Percentiles rank a stretch among this genome's conserved stretches.
phyloP scores from a whole-genome alignment of 2,329 filamentous ascomycete genomes.

The Endocalyx cinctus region DNA sequence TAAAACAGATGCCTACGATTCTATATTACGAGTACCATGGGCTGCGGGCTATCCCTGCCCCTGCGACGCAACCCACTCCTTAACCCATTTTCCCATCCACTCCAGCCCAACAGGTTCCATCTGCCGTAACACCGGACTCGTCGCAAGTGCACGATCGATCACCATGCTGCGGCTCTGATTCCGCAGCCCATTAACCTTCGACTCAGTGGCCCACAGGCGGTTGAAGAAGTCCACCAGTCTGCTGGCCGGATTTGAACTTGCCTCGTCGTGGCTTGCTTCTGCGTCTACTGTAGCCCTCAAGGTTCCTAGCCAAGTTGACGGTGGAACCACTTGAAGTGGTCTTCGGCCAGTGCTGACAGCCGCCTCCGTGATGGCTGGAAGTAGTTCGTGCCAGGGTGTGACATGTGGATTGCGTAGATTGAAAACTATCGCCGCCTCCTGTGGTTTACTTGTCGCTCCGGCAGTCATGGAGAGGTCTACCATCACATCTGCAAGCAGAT shows the following conservation, averaged over 20 bases:
- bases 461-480: slow-evolving; percentile 18
- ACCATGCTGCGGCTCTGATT: too few relatives aligned
- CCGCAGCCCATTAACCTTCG: too few relatives aligned
- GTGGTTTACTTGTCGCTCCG: neutral
- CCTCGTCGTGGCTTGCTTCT: too few relatives aligned
- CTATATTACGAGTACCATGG: too few relatives aligned
- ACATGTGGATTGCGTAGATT: slow-evolving; percentile 13
- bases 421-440: slow-evolving; percentile 10
- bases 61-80: slow-evolving; percentile 23
- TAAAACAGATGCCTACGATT: too few relatives aligned
- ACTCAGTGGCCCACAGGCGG: slow-evolving; percentile 10
- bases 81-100: slow-evolving; percentile 32
- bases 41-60: too few relatives aligned
- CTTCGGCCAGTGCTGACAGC: neutral
- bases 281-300: too few relatives aligned
- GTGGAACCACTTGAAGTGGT: slow-evolving; percentile 8
- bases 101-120: slow-evolving; percentile 22
- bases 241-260: slow-evolving; percentile 22
- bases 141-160: slow-evolving; percentile 14
- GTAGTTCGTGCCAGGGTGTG: slow-evolving; percentile 11
- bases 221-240: slow-evolving; percentile 26
- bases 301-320: slow-evolving; percentile 11
- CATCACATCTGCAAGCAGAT: slow-evolving; percentile 18
- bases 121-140: slow-evolving; percentile 20
- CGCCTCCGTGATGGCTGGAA: slow-evolving; percentile 4